Percentiles rank a stretch among this genome's conserved stretches.
These are phyloP conservation scores for Berkeleyomyces basicola DNA, from an alignment of 2,329 filamentous ascomycete genomes.

Conservation along the genomic window DNA sequence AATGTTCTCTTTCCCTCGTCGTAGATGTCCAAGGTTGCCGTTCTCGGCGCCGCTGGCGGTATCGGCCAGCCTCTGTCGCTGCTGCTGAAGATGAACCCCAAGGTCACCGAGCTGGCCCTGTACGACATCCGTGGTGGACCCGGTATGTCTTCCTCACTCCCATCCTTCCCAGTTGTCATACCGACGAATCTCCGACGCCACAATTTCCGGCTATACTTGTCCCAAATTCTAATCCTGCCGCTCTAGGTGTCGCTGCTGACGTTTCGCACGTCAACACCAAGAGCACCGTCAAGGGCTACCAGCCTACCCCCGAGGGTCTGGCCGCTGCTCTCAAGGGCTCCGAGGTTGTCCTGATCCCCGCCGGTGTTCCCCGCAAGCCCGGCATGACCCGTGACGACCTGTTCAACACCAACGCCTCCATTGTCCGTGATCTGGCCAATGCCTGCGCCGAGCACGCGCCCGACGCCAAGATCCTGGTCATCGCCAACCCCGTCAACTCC, in stretches of 20 bases:
- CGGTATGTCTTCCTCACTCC: slow-evolving; percentile 41
- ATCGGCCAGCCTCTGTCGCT: slow-evolving; percentile 97
- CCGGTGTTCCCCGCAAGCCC: slow-evolving; percentile 96
- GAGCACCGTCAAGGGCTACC: slow-evolving; percentile 82
- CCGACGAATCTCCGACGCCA: not conserved
- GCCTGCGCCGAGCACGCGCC: slow-evolving; percentile 76
- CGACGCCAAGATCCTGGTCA: slow-evolving; percentile 90
- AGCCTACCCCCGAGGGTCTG: slow-evolving; percentile 59
- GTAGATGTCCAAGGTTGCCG: slow-evolving; percentile 90
- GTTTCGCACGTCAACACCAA: slow-evolving; percentile 99
- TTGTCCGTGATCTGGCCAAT: slow-evolving; percentile 96
- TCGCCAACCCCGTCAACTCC: slow-evolving; percentile 99
- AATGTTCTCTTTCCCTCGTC: slow-evolving; percentile 12
- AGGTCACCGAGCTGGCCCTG: slow-evolving; percentile 81
- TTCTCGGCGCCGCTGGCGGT: slow-evolving; percentile 91
- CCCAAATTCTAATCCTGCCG: not conserved
- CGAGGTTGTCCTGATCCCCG: slow-evolving; percentile 93
- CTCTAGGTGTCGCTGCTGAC: slow-evolving; percentile 88
- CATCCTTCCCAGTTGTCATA: not conserved
- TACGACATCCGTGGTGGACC: slow-evolving; percentile 94
- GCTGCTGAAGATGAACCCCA: slow-evolving; percentile 95
- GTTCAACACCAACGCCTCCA: slow-evolving; percentile 99
- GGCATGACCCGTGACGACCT: slow-evolving; percentile 99
- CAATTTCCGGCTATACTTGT: not conserved
- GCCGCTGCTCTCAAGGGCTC: slow-evolving; percentile 65